These are phyloP conservation scores for Helotiales sp. DNA, from an alignment of 2,329 filamentous ascomycete genomes.

Conservation along the genomic window DNA sequence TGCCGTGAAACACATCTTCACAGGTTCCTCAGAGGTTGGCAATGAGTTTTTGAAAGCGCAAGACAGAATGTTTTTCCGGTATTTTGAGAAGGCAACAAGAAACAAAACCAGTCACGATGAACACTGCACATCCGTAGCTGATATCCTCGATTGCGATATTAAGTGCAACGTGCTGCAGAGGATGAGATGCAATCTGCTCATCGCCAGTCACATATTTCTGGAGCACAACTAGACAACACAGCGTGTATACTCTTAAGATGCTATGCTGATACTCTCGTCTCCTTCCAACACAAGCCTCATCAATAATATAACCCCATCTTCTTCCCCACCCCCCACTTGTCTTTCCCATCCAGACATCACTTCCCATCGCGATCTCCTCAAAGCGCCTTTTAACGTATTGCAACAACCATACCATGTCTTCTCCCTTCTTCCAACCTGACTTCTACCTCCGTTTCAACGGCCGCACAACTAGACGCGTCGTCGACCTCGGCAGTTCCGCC, in stretches of 20 bases:
- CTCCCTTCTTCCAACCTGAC: neutral
- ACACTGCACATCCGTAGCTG: neutral
- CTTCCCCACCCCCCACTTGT: neutral
- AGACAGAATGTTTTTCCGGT: too few relatives aligned
- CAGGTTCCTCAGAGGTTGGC: too few relatives aligned
- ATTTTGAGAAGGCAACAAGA: too few relatives aligned
- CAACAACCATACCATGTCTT: neutral
- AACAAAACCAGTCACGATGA: too few relatives aligned
- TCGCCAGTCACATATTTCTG: neutral
- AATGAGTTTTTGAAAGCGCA: too few relatives aligned
- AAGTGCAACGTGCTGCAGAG: neutral
- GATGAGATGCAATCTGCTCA: neutral
- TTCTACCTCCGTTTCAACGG: neutral
- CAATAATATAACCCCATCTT: neutral
- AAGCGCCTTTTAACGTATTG: neutral
- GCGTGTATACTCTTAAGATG: neutral
- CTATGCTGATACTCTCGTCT: neutral
- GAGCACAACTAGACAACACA: neutral
- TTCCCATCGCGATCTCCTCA: neutral
- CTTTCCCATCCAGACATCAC: neutral
- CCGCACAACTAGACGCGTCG: neutral
- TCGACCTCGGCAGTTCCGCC: neutral
- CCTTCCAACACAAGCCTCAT: neutral
- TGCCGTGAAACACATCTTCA: neutral
- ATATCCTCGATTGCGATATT: neutral